phyloP scores from a whole-genome alignment of 352 stramenopile genomes.

The Pythium scleroteichum region DNA sequence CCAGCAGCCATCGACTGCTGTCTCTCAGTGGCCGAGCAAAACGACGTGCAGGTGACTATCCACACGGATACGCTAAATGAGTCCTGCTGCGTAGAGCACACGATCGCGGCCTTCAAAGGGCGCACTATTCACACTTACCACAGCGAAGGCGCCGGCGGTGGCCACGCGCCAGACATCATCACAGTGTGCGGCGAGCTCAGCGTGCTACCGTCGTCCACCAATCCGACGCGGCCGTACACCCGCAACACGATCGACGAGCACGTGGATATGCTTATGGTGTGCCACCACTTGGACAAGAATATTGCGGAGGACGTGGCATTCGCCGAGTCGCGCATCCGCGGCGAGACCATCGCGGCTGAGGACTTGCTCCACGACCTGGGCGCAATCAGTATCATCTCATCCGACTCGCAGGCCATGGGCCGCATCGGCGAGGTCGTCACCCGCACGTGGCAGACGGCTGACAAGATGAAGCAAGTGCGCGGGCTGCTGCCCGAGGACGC shows the following conservation, averaged over 20 bases:
- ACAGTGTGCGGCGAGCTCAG: constrained; percentile 93
- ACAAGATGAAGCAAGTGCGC: constrained; percentile 97
- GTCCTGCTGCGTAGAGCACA: constrained; percentile 94
- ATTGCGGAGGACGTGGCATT: constrained; percentile 98
- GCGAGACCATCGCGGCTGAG: constrained; percentile 97
- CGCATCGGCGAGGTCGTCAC: constrained; percentile 96
- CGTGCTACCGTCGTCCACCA: constrained; percentile 96
- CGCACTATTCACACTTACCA: constrained; percentile 97
- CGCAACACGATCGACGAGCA: constrained; percentile 98
- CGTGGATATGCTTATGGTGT: constrained; percentile 99
- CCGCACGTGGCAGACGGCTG: constrained; percentile 96
- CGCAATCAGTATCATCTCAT: constrained; percentile 96
- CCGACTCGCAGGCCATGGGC: constrained; percentile 97
- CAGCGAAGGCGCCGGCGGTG: constrained; percentile 92
- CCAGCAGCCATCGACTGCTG: constrained; percentile 94
- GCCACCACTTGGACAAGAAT: constrained; percentile 95
- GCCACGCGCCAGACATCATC: constrained; percentile 97
- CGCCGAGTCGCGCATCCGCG: constrained; percentile 96
- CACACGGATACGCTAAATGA: constrained; percentile 99
- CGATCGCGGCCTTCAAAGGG: constrained; percentile 94
- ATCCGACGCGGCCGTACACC: constrained; percentile 96
- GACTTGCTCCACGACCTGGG: constrained; percentile 97
- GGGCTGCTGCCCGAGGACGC: constrained; percentile 89
- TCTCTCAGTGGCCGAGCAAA: constrained; percentile 88
- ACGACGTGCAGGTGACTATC: constrained; percentile 96